Evolutionary conservation across 2,329 filamentous ascomycete species (phyloP).

Genomic region (Diaporthe batatas): DNA sequence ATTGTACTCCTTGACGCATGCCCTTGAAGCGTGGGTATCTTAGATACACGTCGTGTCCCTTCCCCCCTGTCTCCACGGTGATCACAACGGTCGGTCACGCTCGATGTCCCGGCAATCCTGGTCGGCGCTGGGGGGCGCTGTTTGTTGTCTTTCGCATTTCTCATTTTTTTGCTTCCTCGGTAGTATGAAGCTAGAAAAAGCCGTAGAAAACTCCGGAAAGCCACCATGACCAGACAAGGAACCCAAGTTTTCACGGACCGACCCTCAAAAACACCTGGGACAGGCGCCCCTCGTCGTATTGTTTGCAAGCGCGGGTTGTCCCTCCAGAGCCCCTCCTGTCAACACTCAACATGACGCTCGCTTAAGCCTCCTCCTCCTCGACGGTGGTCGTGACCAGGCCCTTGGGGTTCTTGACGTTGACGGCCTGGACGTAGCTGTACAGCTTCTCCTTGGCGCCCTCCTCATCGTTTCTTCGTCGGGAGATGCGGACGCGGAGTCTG

Average conservation of each 20-base stretch:
- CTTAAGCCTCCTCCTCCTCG: slow-evolving; percentile 69
- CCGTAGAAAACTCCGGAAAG: slow-evolving; percentile 60
- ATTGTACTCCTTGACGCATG: slow-evolving; percentile 6
- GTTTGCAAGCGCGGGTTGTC: slow-evolving; percentile 36
- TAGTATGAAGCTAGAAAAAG: slow-evolving; percentile 58
- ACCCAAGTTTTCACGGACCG: slow-evolving; percentile 45
- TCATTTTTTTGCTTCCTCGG: slow-evolving; percentile 47
- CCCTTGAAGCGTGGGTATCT: slow-evolving; percentile 27
- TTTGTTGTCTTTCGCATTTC: slow-evolving; percentile 40
- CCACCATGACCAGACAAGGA: slow-evolving; percentile 55
- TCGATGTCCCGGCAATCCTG: slow-evolving; percentile 5
- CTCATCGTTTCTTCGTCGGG: slow-evolving; percentile 99
- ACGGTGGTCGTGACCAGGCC: slow-evolving; percentile 94
- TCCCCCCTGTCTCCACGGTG: slow-evolving; percentile 2
- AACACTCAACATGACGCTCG: slow-evolving; percentile 15
- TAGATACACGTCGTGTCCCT: slow-evolving; percentile 30
- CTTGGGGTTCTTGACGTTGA: slow-evolving; percentile 99
- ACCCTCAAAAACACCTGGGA: slow-evolving; percentile 43
- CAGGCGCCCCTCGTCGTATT: slow-evolving; percentile 46
- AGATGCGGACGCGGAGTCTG: slow-evolving; percentile 98
- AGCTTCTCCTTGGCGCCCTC: slow-evolving; percentile 99
- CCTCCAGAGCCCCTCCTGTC: slow-evolving; percentile 22
- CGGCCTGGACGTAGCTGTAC: slow-evolving; percentile 99
- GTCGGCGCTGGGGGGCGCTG: slow-evolving; percentile 12
- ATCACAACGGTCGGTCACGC: slow-evolving; percentile 20